Conservation (phyloP, 495 filamentous ascomycete species). For the Penicillium cataractarum region DNA sequence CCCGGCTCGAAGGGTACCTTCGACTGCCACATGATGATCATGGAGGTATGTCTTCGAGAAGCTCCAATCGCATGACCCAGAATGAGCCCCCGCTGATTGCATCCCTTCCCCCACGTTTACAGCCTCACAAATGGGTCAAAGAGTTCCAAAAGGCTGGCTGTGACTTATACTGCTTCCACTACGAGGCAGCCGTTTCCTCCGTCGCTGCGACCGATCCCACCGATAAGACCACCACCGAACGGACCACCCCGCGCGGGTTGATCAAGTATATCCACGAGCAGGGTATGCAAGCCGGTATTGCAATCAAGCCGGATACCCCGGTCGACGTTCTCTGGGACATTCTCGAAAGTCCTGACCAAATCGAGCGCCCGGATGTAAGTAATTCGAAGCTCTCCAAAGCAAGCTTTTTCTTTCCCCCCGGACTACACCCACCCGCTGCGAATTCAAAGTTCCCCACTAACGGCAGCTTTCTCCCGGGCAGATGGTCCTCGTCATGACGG, state of each 20-base stretch:
- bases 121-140: constrained; percentile 98
- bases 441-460: background rate
- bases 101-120: background rate
- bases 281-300: constrained; percentile 90
- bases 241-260: constrained; percentile 80
- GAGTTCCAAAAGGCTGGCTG: constrained; percentile 93
- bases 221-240: constrained; percentile 59
- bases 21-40: constrained; percentile 99
- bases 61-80: background rate
- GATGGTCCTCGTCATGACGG: constrained; percentile 99
- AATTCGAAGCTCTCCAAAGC: background rate
- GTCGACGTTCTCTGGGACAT: constrained; percentile 93
- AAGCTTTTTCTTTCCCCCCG: background rate
- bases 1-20: constrained; percentile 82
- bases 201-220: constrained; percentile 81
- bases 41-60: constrained; percentile 64
- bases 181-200: constrained; percentile 88
- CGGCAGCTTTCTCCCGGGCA: constrained; percentile 37
- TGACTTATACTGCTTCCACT: constrained; percentile 99
- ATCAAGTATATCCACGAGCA: constrained; percentile 87
- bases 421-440: background rate
- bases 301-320: constrained; percentile 89
- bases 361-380: constrained; percentile 87
- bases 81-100: background rate
- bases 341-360: constrained; percentile 67